phyloP scores from a whole-genome alignment of 2,329 filamentous ascomycete genomes.

The Curvularia hawaiiensis region DNA sequence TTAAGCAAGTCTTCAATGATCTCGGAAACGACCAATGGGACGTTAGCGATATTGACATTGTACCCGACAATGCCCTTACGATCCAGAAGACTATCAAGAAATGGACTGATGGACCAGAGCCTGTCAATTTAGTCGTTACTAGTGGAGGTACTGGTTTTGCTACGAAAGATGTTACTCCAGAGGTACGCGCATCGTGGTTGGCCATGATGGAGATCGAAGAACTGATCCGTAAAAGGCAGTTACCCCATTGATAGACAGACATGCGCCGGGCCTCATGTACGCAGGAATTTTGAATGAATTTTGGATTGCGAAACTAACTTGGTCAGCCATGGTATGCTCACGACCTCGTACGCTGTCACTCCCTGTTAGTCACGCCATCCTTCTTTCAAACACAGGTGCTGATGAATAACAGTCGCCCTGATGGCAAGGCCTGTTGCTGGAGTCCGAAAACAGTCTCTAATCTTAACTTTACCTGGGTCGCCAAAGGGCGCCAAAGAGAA shows the following conservation, averaged over 20 bases:
- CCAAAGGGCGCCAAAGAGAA: constrained; percentile 97
- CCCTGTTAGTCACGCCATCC: constrained; percentile 71
- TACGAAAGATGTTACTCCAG: constrained; percentile 81
- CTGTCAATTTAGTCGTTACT: constrained; percentile 78
- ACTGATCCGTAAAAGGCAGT: constrained; percentile 65
- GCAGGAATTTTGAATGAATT: constrained; percentile 23
- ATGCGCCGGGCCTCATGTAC: constrained; percentile 84
- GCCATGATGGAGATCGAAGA: not conserved
- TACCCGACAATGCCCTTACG: constrained; percentile 73
- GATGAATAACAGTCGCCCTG: constrained; percentile 72
- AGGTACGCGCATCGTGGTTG: constrained; percentile 59
- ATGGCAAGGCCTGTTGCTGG: constrained; percentile 96
- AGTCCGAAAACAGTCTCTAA: constrained; percentile 77
- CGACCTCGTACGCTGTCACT: constrained; percentile 81
- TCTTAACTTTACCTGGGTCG: constrained; percentile 90
- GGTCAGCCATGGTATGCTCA: constrained; percentile 83
- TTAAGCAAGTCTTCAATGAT: constrained; percentile 71
- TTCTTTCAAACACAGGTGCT: constrained; percentile 14
- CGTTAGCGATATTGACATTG: constrained; percentile 71
- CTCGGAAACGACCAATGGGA: constrained; percentile 75
- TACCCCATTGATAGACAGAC: constrained; percentile 76
- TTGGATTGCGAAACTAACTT: constrained; percentile 18
- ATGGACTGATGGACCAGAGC: constrained; percentile 71
- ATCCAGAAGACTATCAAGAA: constrained; percentile 75
- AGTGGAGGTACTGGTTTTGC: constrained; percentile 96